Conservation (phyloP, 2,329 filamentous ascomycete genomes). For the Aspergillus viridinutans region DNA sequence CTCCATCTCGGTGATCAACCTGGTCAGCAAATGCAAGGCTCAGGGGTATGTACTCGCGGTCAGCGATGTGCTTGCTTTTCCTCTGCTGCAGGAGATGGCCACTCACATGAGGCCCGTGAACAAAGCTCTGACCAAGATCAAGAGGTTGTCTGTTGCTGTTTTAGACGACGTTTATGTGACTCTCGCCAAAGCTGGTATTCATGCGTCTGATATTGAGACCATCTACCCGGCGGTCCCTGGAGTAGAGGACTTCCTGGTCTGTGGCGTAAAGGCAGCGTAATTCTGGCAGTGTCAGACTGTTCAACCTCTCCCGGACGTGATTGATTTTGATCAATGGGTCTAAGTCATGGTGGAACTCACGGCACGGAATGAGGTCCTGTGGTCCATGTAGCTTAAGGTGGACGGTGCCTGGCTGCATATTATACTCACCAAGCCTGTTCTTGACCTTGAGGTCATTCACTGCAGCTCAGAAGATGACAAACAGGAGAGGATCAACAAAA, state of each 20-base stretch:
- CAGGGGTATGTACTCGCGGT: slow-evolving; percentile 11
- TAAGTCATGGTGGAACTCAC: not conserved
- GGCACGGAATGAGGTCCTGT: slow-evolving; percentile 1
- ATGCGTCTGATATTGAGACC: not conserved
- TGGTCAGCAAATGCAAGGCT: slow-evolving; percentile 9
- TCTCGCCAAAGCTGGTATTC: not conserved
- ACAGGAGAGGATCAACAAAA: not conserved
- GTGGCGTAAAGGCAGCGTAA: slow-evolving; percentile 2
- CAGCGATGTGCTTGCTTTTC: slow-evolving; percentile 10
- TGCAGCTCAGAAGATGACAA: not conserved
- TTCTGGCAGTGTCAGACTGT: slow-evolving; percentile 8
- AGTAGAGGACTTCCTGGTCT: not conserved
- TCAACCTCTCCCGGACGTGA: not conserved
- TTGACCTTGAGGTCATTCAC: not conserved
- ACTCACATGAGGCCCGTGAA: slow-evolving; percentile 1
- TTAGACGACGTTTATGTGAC: not conserved
- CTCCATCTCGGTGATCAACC: slow-evolving; percentile 16
- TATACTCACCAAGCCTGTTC: not conserved
- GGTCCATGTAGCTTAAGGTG: not conserved
- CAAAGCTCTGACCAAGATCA: not conserved
- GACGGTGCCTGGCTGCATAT: not conserved
- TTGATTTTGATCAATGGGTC: not conserved
- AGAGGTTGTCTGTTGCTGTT: not conserved
- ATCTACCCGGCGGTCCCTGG: slow-evolving; percentile 2
- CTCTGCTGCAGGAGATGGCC: slow-evolving; percentile 6